phyloP scores from a whole-genome alignment of 1,284 basidiomycete genomes.

The Irpex sp. region DNA sequence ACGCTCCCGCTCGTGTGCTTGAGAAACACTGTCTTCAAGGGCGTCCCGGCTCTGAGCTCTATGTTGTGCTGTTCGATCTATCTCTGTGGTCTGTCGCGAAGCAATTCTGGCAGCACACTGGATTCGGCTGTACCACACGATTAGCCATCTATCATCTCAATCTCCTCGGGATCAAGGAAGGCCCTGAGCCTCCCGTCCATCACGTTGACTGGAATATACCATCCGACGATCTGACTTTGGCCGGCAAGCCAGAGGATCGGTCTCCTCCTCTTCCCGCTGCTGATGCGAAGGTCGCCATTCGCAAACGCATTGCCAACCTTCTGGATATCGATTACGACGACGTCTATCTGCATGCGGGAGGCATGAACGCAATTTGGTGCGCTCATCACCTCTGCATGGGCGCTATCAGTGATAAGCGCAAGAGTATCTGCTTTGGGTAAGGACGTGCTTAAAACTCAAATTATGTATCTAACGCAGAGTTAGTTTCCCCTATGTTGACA shows the following conservation, averaged over 20 bases:
- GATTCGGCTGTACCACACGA: slow-evolving; percentile 88
- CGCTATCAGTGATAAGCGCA: slow-evolving; percentile 47
- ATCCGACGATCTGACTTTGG: slow-evolving; percentile 36
- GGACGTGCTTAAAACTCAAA: slow-evolving; percentile 22
- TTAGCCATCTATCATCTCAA: slow-evolving; percentile 79
- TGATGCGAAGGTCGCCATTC: slow-evolving; percentile 23
- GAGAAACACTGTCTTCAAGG: slow-evolving; percentile 54
- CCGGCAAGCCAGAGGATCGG: slow-evolving; percentile 44
- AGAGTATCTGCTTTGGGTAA: slow-evolving; percentile 91
- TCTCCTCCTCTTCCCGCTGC: slow-evolving; percentile 6
- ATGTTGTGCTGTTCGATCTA: slow-evolving; percentile 79
- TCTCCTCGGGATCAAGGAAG: slow-evolving; percentile 19
- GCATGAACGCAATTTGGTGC: slow-evolving; percentile 94
- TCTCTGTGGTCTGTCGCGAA: slow-evolving; percentile 71
- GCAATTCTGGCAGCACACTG: slow-evolving; percentile 96
- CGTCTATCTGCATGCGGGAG: slow-evolving; percentile 84
- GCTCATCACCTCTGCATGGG: slow-evolving; percentile 75
- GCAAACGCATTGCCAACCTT: slow-evolving; percentile 59
- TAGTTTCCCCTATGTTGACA: slow-evolving; percentile 98
- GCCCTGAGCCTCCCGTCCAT: slow-evolving; percentile 44
- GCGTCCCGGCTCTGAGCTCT: slow-evolving; percentile 49
- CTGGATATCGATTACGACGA: slow-evolving; percentile 75
- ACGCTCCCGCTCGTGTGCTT: slow-evolving; percentile 34
- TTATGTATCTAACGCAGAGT: neutral
- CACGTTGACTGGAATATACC: slow-evolving; percentile 56